phyloP scores from a whole-genome alignment of 2,329 filamentous ascomycete species.

The Arachnopeziza araneosa region DNA sequence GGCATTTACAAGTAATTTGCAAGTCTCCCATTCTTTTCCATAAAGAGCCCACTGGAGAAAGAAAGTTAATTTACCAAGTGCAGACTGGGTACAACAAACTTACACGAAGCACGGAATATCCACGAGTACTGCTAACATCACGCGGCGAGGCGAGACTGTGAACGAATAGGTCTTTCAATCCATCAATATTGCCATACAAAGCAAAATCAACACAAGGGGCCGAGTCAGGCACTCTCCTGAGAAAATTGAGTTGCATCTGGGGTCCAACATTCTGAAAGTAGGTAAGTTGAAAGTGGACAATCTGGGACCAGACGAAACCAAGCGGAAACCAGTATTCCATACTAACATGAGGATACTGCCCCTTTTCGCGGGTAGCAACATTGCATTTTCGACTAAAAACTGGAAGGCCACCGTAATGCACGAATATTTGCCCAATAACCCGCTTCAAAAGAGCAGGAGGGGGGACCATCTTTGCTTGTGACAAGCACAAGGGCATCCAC shows the following conservation, averaged over 20 bases:
- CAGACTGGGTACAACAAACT: neutral
- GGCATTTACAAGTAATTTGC: conserved; percentile 3
- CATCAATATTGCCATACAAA: conserved; percentile 8
- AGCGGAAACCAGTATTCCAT: conserved; percentile 9
- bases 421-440: conserved; percentile 4
- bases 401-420: conserved; percentile 6
- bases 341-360: conserved; percentile 3
- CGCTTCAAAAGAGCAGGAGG: conserved; percentile 3
- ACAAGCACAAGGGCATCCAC: conserved; percentile 7
- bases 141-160: conserved; percentile 4
- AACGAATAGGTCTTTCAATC: conserved; percentile 7
- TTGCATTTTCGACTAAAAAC: conserved; percentile 3
- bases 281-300: conserved; percentile 7
- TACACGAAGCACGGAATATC: conserved; percentile 9
- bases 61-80: neutral
- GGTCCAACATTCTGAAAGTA: conserved; percentile 3
- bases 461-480: neutral
- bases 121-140: conserved; percentile 9
- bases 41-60: conserved; percentile 7
- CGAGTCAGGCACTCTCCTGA: conserved; percentile 8
- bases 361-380: neutral
- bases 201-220: conserved; percentile 6
- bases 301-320: conserved; percentile 6
- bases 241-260: conserved; percentile 4
- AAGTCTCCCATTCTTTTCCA: conserved; percentile 6